Base-by-base conservation (phyloP, 2,329 filamentous ascomycete species). In the Pseudomassariella vexata region DNA sequence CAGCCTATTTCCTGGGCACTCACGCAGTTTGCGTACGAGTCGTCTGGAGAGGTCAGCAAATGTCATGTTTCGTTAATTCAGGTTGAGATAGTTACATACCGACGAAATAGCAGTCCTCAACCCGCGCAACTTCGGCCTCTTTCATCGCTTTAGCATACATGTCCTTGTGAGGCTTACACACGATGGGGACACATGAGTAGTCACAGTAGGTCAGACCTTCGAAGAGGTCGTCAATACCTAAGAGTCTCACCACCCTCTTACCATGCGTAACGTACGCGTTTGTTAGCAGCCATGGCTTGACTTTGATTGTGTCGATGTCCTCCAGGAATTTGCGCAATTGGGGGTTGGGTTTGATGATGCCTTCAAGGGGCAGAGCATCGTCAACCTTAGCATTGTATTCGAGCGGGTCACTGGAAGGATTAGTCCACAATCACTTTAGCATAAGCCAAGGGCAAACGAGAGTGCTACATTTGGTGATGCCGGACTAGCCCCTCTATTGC, bases 171-270 rank as follows among this genome's bases (percentile, higher is more conserved):
- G 92, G 92, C 57, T 98, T 98, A 66, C 92, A 95, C 28, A 94
- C 61, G 40, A 98, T 70, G 5, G 76, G 82, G 24, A 76, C 65
- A 11, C 73, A 62, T 9, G 66, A 71, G 59, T 98, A 98, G 59
- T 98, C 86, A 54, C 94, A 98, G 57, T 79, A 98, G 0, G 92
- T 98, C 39, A 96, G 77, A 6, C 92, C 92, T 41, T 96, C 90
- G 52, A 98, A 98, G 17, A 90, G 63, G 53, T 95, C 86, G 2
- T 94, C 88, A 16, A 98, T 68, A 3, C 75, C 80, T 2, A 98
- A 68, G 14, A 98, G 65, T 38, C 72, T 78, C 9, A 95, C 78
- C 1, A 98, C 92, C 24, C 88, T 67, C 50, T 76, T 80, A 19
- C 79, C 92, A 51, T 98, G 92, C 20, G 71, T 96, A 42, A 94